Percentiles rank a stretch among this genome's conserved stretches.
Evolutionary conservation across 1,139 yeast species (phyloP).

Genomic region (Hyphopichia buzzinii): DNA sequence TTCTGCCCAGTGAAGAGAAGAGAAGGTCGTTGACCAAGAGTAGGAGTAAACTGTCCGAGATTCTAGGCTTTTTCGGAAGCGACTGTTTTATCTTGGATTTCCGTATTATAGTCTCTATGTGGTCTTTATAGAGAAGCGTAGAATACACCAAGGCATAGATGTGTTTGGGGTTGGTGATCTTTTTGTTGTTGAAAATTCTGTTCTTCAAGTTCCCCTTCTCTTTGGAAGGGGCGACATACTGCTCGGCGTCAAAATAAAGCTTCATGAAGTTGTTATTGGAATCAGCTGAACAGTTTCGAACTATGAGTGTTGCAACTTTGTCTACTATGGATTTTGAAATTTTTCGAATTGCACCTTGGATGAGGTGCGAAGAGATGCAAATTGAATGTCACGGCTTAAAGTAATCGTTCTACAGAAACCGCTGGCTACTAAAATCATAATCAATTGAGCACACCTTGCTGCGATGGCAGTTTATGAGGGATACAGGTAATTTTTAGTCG

Average conservation of each 20-base stretch:
- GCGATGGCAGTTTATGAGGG: too few relatives aligned
- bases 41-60: constrained; percentile 50
- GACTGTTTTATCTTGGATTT: constrained; percentile 60
- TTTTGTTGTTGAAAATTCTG: constrained; percentile 57
- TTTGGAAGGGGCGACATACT: constrained; percentile 31
- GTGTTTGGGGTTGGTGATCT: constrained; percentile 62
- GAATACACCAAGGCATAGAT: constrained; percentile 80
- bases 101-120: constrained; percentile 58
- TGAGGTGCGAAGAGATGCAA: too few relatives aligned
- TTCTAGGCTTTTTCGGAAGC: constrained; percentile 30
- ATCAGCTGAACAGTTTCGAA: too few relatives aligned
- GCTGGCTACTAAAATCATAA: too few relatives aligned
- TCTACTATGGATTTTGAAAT: too few relatives aligned
- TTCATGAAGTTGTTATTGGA: constrained; percentile 50
- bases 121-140: constrained; percentile 66
- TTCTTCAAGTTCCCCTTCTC: constrained; percentile 51
- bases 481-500: too few relatives aligned
- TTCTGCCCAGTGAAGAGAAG: constrained; percentile 72
- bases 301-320: too few relatives aligned
- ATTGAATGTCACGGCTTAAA: too few relatives aligned
- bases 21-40: constrained; percentile 80
- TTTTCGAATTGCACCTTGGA: too few relatives aligned
- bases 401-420: too few relatives aligned
- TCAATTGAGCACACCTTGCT: too few relatives aligned
- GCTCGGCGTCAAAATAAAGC: constrained; percentile 62